Evolutionary conservation across 2,329 filamentous ascomycete species (phyloP).

Genomic region (Aureobasidium subglaciale): DNA sequence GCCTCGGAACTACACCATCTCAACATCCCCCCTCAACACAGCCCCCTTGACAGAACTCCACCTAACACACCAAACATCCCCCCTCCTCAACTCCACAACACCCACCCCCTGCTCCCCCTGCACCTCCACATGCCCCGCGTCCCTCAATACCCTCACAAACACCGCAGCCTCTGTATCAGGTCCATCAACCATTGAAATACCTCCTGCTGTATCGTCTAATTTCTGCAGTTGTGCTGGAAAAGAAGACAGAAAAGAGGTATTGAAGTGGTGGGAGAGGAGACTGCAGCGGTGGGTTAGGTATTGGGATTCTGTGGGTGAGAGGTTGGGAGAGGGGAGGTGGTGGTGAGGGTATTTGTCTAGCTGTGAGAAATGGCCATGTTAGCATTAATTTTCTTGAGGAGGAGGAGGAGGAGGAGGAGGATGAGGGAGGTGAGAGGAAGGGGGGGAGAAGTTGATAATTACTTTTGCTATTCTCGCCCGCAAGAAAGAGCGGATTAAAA

Average conservation of each 20-base stretch:
- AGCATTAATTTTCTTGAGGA: slow-evolving; percentile 1
- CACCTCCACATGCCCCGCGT: slow-evolving; percentile 50
- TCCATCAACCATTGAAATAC: slow-evolving; percentile 83
- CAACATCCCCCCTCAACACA: slow-evolving; percentile 69
- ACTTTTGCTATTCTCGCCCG: slow-evolving; percentile 84
- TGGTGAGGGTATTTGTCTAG: slow-evolving; percentile 72
- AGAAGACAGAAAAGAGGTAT: slow-evolving; percentile 71
- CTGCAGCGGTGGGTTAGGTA: slow-evolving; percentile 83
- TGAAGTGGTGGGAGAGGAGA: slow-evolving; percentile 76
- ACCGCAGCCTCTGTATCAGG: slow-evolving; percentile 80
- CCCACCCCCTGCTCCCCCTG: slow-evolving; percentile 51
- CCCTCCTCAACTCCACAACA: slow-evolving; percentile 38
- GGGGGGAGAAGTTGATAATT: background rate
- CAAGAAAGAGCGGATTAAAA: slow-evolving; percentile 74
- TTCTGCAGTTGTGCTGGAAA: slow-evolving; percentile 76
- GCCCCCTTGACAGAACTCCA: slow-evolving; percentile 56
- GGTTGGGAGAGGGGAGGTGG: slow-evolving; percentile 46
- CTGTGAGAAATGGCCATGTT: slow-evolving; percentile 33
- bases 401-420: background rate
- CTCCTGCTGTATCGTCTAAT: slow-evolving; percentile 83
- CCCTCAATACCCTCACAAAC: slow-evolving; percentile 66
- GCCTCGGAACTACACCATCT: slow-evolving; percentile 46
- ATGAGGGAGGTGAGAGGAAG: background rate
- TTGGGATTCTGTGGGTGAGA: slow-evolving; percentile 69
- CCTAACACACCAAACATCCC: slow-evolving; percentile 51